A percentile compares a stretch with the other conserved stretches of the same genome.
Conservation (phyloP, 1,284 basidiomycete genomes). For the Moniliophthora roreri region DNA sequence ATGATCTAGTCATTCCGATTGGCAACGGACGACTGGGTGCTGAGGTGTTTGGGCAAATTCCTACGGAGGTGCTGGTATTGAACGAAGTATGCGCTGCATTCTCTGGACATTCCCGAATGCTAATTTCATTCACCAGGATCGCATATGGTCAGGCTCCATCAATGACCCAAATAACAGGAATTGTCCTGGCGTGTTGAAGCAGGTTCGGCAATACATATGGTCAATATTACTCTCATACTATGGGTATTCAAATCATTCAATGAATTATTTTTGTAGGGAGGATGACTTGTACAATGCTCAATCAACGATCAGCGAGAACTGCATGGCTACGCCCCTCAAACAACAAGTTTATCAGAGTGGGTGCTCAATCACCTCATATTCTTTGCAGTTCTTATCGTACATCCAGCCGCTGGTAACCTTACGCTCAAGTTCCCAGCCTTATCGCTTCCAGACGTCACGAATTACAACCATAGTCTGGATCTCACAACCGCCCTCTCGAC, state of each 20-base stretch:
- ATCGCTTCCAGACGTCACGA: slow-evolving; percentile 1
- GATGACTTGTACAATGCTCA: slow-evolving; percentile 15
- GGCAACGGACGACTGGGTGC: slow-evolving; percentile 15
- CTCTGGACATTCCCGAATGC: neutral
- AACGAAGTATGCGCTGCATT: slow-evolving; percentile 7
- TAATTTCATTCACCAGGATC: slow-evolving; percentile 6
- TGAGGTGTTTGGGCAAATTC: slow-evolving; percentile 10
- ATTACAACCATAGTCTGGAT: slow-evolving; percentile 15
- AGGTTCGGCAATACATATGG: slow-evolving; percentile 13
- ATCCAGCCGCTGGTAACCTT: slow-evolving; percentile 16
- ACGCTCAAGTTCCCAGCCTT: slow-evolving; percentile 5
- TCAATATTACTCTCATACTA: neutral
- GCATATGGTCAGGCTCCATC: slow-evolving; percentile 16
- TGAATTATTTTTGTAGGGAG: slow-evolving; percentile 1
- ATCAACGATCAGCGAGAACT: slow-evolving; percentile 4
- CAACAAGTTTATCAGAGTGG: slow-evolving; percentile 17
- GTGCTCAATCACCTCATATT: neutral
- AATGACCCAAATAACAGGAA: slow-evolving; percentile 15
- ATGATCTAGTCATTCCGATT: slow-evolving; percentile 13
- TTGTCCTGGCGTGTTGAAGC: slow-evolving; percentile 7
- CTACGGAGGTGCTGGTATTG: slow-evolving; percentile 10
- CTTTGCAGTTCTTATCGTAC: neutral
- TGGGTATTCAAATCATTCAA: neutral
- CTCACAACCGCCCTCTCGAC: slow-evolving; percentile 16
- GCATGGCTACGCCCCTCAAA: slow-evolving; percentile 16